phyloP scores from a whole-genome alignment of 441 rosid species.

The Corymbia citriodora region DNA sequence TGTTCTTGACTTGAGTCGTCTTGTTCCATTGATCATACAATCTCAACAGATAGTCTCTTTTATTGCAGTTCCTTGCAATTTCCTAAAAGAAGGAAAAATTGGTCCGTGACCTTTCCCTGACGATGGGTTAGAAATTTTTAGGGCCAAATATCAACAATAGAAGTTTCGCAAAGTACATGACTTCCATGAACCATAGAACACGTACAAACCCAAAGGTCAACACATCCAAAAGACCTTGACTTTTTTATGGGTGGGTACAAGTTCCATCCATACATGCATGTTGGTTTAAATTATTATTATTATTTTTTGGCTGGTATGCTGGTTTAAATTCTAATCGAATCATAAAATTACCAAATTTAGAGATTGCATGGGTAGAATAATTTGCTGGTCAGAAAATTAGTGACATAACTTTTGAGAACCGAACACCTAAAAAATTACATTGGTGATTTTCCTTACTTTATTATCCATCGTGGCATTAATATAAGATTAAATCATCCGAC shows the following conservation, averaged over 20 bases:
- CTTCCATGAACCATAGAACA: background rate
- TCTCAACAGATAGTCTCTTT: background rate
- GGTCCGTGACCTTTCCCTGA: too few relatives aligned
- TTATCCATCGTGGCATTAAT: background rate
- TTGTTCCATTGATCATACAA: background rate
- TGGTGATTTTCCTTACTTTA: background rate
- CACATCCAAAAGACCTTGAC: background rate
- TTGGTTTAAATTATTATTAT: too few relatives aligned
- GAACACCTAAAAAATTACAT: background rate
- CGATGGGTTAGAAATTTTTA: too few relatives aligned
- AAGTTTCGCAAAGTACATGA: background rate
- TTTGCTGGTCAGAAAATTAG: too few relatives aligned
- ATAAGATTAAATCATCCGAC: too few relatives aligned
- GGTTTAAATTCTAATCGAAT: too few relatives aligned
- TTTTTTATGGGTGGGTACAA: background rate
- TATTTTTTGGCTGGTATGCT: too few relatives aligned
- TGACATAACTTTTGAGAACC: background rate
- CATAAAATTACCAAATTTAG: too few relatives aligned
- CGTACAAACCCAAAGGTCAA: background rate
- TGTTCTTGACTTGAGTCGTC: background rate
- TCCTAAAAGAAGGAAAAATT: background rate
- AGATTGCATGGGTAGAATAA: too few relatives aligned
- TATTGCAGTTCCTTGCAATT: background rate
- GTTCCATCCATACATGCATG: background rate
- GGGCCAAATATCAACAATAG: background rate